phyloP scores from a whole-genome alignment of 345 rosid genomes.

The Eucalyptus cladocalyx region DNA sequence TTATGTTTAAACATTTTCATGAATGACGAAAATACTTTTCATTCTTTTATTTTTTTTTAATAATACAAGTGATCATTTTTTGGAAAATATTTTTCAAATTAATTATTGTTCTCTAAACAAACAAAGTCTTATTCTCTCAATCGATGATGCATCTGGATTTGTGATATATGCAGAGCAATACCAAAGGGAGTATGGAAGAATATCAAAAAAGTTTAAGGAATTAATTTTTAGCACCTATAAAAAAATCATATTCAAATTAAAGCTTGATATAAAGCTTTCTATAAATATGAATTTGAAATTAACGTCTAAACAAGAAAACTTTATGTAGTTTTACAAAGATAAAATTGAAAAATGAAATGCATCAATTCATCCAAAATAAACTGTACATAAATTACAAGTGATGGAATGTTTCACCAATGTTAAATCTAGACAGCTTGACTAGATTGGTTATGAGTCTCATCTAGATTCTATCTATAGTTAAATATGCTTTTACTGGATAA shows the following conservation, averaged over 20 bases:
- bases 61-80: accelerated
- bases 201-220: not conserved
- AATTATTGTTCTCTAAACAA: accelerated
- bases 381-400: not conserved
- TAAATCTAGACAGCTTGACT: not conserved
- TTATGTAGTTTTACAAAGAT: not conserved
- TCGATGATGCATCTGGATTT: not conserved
- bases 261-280: not conserved
- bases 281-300: not conserved
- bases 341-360: not conserved
- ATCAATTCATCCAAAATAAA: not conserved
- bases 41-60: not conserved
- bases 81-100: no score
- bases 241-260: not conserved
- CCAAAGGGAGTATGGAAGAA: not conserved
- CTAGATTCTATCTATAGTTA: not conserved
- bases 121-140: not conserved
- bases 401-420: not conserved
- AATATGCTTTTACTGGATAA: not conserved
- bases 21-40: no score
- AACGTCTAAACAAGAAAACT: not conserved
- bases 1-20: not conserved
- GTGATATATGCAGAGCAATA: not conserved
- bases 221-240: not conserved
- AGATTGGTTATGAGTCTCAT: not conserved